Percentiles rank a stretch among this genome's conserved stretches.
Evolutionary conservation across 352 stramenopile species (phyloP).

Genomic region (Phytophthora melonis): DNA sequence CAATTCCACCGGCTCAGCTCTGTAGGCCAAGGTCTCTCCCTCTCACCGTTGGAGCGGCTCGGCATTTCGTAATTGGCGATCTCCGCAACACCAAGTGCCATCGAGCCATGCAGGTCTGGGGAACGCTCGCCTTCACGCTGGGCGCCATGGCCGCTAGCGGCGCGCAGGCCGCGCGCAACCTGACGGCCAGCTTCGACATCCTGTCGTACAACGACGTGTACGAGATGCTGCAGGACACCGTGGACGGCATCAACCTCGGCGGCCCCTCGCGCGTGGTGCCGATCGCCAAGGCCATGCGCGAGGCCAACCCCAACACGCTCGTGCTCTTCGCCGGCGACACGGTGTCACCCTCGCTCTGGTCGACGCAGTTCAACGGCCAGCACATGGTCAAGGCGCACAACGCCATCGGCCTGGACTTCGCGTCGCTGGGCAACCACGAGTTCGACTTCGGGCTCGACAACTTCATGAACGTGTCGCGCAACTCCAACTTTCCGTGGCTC

Average conservation of each 20-base stretch:
- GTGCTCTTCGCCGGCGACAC: conserved; percentile 85
- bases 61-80: conserved; percentile 30
- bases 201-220: conserved; percentile 87
- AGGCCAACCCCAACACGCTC: conserved; percentile 68
- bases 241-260: conserved; percentile 70
- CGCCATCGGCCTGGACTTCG: conserved; percentile 76
- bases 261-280: conserved; percentile 80
- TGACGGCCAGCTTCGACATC: conserved; percentile 69
- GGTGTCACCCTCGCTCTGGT: conserved; percentile 87
- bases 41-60: background rate
- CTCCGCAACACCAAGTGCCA: background rate
- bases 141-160: conserved; percentile 11
- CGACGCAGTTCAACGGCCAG: conserved; percentile 78
- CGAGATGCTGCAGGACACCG: conserved; percentile 75
- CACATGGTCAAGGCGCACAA: conserved; percentile 86
- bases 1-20: conserved; percentile 27
- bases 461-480: conserved; percentile 71
- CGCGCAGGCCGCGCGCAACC: conserved; percentile 37
- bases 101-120: conserved; percentile 29
- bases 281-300: conserved; percentile 66
- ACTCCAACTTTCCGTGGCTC: conserved; percentile 74
- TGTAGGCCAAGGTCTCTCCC: conserved; percentile 5
- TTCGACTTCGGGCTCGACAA: conserved; percentile 84
- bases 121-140: conserved; percentile 22
- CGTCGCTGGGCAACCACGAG: conserved; percentile 83